phyloP scores from a whole-genome alignment of 768 basidiomycete genomes.

The Coprinopsis sp. region DNA sequence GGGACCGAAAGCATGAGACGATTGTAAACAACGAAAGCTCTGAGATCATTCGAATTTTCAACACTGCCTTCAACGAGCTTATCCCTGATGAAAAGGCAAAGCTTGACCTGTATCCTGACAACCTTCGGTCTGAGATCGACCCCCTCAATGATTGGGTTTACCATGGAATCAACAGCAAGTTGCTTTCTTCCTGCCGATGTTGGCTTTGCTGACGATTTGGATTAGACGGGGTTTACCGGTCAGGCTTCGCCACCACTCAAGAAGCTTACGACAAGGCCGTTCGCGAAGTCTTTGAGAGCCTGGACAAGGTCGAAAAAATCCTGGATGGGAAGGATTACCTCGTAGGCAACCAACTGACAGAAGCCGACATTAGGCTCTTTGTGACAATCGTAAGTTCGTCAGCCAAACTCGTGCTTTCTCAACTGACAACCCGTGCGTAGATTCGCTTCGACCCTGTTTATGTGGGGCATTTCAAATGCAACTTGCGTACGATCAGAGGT shows the following conservation, averaged over 20 bases:
- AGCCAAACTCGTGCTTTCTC: neutral
- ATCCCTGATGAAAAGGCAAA: conserved; percentile 60
- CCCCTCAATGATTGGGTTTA: conserved; percentile 84
- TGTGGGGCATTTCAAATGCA: conserved; percentile 91
- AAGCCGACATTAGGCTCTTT: conserved; percentile 82
- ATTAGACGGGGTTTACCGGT: conserved; percentile 80
- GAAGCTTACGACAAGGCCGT: conserved; percentile 80
- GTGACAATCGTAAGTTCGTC: conserved; percentile 80
- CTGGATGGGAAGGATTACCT: conserved; percentile 79
- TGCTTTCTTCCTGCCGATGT: neutral
- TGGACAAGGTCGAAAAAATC: conserved; percentile 78
- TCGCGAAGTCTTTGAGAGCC: conserved; percentile 63
- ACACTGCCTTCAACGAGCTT: conserved; percentile 74
- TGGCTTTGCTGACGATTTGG: neutral
- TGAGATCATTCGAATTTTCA: conserved; percentile 94
- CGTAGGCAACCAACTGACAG: conserved; percentile 77
- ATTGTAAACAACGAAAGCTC: conserved; percentile 96
- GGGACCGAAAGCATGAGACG: conserved; percentile 84
- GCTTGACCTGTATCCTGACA: conserved; percentile 75
- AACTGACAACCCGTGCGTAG: conserved; percentile 28
- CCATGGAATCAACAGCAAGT: conserved; percentile 75
- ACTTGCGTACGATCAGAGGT: conserved; percentile 77
- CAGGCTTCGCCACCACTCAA: conserved; percentile 82
- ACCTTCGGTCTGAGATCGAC: conserved; percentile 73
- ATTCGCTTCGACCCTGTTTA: conserved; percentile 91